Base-by-base conservation (phyloP, 257 asterid species). In the Ilex aquifolium region DNA sequence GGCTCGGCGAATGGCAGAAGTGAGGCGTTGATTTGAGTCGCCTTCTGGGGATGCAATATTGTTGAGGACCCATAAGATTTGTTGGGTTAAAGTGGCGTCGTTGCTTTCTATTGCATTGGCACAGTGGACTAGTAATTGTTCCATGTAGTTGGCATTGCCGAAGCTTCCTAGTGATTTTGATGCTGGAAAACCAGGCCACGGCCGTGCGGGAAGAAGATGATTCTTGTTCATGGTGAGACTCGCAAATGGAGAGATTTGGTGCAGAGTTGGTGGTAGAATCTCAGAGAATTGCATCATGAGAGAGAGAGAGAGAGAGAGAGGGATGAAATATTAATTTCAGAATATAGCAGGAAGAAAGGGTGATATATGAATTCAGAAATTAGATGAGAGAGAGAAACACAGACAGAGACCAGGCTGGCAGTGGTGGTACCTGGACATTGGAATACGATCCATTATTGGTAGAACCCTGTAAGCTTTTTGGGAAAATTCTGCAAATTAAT, bases 41-140 rank as follows among this genome's bases (percentile, higher is more conserved):
- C 99, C 99, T 62, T 92, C 99, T 0, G 95, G 91, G 1, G 97
- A 88, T 0, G 99, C 97, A 42, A 89, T 89, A 74, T 90, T 92
- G 84, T 89, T 88, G 9, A 92, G 90, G 12, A 92, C 99, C 99
- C 99, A 92, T 9, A 92, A 63, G 74, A 92, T 89, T 64, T 92
- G 99, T 57, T 92, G 99, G 0, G 99, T 86, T 2, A 92, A 76
- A 4, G 99, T 92, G 17, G 95, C 87, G 64, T 92, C 97, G 65
- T 85, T 87, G 73, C 64, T 79, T 32, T 92, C 97, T 66, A 92
- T 90, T 4, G 99, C 99, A 51, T 63, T 85, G 56, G 94, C 95
- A 56, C 99, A 92, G 76, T 89, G 96, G 61, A 87, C 85, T 56
- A 92, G 70, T 56, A 92, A 62, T 52, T 89, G 96, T 64, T 92